phyloP scores from a whole-genome alignment of 768 basidiomycete genomes.

The Tylopilus balloui region DNA sequence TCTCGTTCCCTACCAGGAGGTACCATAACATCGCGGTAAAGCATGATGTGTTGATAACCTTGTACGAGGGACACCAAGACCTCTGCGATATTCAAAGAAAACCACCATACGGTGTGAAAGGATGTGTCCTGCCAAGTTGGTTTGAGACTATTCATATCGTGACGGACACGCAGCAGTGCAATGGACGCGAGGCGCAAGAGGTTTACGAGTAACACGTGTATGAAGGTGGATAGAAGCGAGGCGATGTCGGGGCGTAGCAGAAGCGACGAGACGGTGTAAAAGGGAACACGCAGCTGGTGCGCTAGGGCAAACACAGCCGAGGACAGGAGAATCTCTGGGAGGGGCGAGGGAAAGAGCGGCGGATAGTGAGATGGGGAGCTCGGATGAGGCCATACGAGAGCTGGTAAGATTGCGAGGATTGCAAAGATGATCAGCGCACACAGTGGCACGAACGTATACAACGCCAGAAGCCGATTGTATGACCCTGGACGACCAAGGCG shows the following conservation, averaged over 20 bases:
- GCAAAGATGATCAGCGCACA: slow-evolving; percentile 47
- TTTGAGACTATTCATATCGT: slow-evolving; percentile 36
- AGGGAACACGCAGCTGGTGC: slow-evolving; percentile 31
- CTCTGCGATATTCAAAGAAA: slow-evolving; percentile 67
- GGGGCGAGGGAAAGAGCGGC: slow-evolving; percentile 52
- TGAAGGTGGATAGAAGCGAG: slow-evolving; percentile 36
- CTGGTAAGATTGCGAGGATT: slow-evolving; percentile 48
- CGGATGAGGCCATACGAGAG: slow-evolving; percentile 42
- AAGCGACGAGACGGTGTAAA: slow-evolving; percentile 34
- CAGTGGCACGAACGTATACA: slow-evolving; percentile 59
- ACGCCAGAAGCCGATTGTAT: slow-evolving; percentile 48
- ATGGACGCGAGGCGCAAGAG: slow-evolving; percentile 52
- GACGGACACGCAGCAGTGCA: slow-evolving; percentile 48
- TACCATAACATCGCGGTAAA: slow-evolving; percentile 70
- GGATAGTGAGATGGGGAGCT: slow-evolving; percentile 38
- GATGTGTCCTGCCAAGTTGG: slow-evolving; percentile 54
- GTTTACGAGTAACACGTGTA: slow-evolving; percentile 50
- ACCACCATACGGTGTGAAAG: slow-evolving; percentile 72
- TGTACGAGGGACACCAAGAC: slow-evolving; percentile 61
- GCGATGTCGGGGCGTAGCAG: slow-evolving; percentile 25
- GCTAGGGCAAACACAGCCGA: slow-evolving; percentile 46
- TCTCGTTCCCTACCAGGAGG: slow-evolving; percentile 38
- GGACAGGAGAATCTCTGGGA: slow-evolving; percentile 62
- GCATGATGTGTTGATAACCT: slow-evolving; percentile 61
- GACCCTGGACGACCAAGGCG: slow-evolving; percentile 44